Percentiles rank a stretch among this genome's conserved stretches.
These are phyloP conservation scores for Aspergillus uvarum DNA, from an alignment of 2,329 filamentous ascomycete genomes.

Conservation along the genomic window DNA sequence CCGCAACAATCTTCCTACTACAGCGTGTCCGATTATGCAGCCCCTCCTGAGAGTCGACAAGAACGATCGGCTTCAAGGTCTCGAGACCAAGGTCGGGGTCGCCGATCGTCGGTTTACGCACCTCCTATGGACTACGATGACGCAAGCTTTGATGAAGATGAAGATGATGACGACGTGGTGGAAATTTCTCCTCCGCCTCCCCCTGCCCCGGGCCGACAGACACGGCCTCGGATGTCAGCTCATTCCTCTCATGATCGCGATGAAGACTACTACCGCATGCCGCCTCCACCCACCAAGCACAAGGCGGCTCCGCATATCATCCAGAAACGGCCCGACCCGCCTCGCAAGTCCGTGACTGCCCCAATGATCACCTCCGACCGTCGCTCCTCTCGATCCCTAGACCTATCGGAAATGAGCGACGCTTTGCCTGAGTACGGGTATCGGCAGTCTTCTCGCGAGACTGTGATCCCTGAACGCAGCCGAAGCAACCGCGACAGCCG, in stretches of 20 bases:
- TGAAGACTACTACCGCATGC: slow-evolving; percentile 46
- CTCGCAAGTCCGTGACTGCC: slow-evolving; percentile 35
- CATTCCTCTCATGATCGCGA: slow-evolving; percentile 32
- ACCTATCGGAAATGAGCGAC: slow-evolving; percentile 35
- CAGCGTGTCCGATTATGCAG: slow-evolving; percentile 26
- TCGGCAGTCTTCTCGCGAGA: slow-evolving; percentile 34
- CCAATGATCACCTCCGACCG: slow-evolving; percentile 29
- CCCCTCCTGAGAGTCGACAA: slow-evolving; percentile 31
- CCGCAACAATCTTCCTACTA: slow-evolving; percentile 29
- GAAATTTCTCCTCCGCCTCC: slow-evolving; percentile 28
- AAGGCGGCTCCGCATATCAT: slow-evolving; percentile 36
- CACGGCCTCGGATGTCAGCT: slow-evolving; percentile 31
- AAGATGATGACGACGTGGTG: slow-evolving; percentile 31
- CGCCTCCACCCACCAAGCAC: slow-evolving; percentile 38
- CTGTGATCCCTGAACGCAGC: slow-evolving; percentile 34
- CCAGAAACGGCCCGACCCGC: slow-evolving; percentile 34
- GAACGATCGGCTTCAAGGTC: slow-evolving; percentile 38
- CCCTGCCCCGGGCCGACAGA: slow-evolving; percentile 27
- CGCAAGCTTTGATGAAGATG: slow-evolving; percentile 18
- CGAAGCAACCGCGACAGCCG: slow-evolving; percentile 32
- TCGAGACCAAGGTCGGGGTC: slow-evolving; percentile 32
- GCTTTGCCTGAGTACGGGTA: slow-evolving; percentile 33
- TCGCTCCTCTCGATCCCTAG: slow-evolving; percentile 34
- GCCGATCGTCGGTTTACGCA: slow-evolving; percentile 36
- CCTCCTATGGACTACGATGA: slow-evolving; percentile 35